Conservation (phyloP, 1,284 basidiomycete species). For the Malassezia pachydermatis region DNA sequence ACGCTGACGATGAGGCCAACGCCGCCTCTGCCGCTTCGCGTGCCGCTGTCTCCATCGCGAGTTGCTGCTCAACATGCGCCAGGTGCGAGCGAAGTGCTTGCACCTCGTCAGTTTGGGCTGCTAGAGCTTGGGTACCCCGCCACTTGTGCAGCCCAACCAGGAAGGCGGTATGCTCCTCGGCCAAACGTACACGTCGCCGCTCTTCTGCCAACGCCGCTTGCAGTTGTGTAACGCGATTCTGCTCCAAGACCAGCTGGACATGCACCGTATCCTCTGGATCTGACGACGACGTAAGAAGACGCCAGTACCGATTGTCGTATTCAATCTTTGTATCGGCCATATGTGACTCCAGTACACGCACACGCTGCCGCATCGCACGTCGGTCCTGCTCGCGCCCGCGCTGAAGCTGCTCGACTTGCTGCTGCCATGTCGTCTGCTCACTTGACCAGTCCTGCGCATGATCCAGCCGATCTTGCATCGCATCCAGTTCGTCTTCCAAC, state of each 20-base stretch:
- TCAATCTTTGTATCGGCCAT: slow-evolving; percentile 16
- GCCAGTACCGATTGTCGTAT: slow-evolving; percentile 18
- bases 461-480: not conserved
- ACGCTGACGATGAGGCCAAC: not conserved
- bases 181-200: not conserved
- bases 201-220: slow-evolving; percentile 5
- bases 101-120: not conserved
- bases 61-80: slow-evolving; percentile 10
- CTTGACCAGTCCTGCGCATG: not conserved
- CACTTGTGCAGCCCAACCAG: slow-evolving; percentile 14
- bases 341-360: slow-evolving; percentile 17
- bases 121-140: slow-evolving; percentile 5
- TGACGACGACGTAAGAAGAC: slow-evolving; percentile 4
- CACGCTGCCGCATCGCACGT: slow-evolving; percentile 16
- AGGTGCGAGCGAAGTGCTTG: slow-evolving; percentile 1
- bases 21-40: slow-evolving; percentile 4
- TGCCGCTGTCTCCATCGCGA: slow-evolving; percentile 1
- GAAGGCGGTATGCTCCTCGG: slow-evolving; percentile 12
- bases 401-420: slow-evolving; percentile 4
- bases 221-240: slow-evolving; percentile 13
- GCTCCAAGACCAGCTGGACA: slow-evolving; percentile 13
- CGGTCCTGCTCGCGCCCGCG: slow-evolving; percentile 13
- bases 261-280: slow-evolving; percentile 2
- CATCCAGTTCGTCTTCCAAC: slow-evolving; percentile 14
- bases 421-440: slow-evolving; percentile 2